Evolutionary conservation across 768 basidiomycete species (phyloP).

Genomic region (Lactarius psammicola): DNA sequence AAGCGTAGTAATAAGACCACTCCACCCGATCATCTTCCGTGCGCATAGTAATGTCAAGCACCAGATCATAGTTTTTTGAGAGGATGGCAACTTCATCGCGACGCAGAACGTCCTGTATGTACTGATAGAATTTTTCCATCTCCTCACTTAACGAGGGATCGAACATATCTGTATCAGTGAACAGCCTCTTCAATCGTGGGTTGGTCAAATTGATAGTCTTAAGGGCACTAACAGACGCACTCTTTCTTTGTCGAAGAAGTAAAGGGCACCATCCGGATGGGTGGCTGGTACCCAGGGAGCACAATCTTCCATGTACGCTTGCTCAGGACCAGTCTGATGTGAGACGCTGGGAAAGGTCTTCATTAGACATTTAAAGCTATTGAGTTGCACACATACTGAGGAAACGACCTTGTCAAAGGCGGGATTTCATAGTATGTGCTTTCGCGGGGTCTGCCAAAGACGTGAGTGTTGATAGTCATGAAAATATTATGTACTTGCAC

Average conservation of each 20-base stretch:
- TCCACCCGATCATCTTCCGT: slow-evolving; percentile 34
- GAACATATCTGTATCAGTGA: slow-evolving; percentile 54
- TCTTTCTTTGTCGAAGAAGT: slow-evolving; percentile 49
- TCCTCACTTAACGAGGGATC: slow-evolving; percentile 36
- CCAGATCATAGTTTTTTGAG: slow-evolving; percentile 30
- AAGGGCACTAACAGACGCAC: slow-evolving; percentile 35
- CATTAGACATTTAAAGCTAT: background rate
- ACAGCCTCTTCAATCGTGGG: slow-evolving; percentile 41
- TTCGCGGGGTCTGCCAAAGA: slow-evolving; percentile 11
- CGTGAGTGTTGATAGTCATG: background rate
- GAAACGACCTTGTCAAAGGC: slow-evolving; percentile 11
- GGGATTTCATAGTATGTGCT: background rate
- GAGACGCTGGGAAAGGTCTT: background rate
- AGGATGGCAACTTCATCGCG: slow-evolving; percentile 8
- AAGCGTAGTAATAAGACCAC: slow-evolving; percentile 51
- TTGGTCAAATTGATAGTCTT: background rate
- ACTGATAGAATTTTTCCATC: slow-evolving; percentile 36
- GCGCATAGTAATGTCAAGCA: slow-evolving; percentile 31
- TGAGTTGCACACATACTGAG: slow-evolving; percentile 2
- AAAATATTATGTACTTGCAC: slow-evolving; percentile 4
- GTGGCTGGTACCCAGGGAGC: slow-evolving; percentile 44
- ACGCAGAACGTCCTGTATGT: slow-evolving; percentile 14
- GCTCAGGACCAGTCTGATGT: background rate
- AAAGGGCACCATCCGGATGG: slow-evolving; percentile 63
- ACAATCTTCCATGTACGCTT: background rate